Evolutionary conservation across 192 early-diverging fungal species (phyloP).

Genomic region (Rhizophlyctis rosea): DNA sequence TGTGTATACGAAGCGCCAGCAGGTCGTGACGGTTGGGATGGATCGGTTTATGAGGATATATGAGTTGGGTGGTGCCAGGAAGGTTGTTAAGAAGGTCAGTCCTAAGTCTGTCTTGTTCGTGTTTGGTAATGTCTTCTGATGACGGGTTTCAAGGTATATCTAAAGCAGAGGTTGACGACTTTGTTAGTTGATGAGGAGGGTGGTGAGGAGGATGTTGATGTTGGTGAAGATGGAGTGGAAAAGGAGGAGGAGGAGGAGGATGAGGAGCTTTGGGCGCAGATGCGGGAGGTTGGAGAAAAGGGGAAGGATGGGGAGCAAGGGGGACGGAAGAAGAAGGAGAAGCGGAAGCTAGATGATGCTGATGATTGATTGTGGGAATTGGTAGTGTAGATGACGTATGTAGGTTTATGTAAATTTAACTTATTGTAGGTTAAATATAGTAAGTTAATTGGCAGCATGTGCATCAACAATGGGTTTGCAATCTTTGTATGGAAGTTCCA

Average conservation of each 20-base stretch:
- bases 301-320: background rate
- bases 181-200: slow-evolving; percentile 62
- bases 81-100: slow-evolving; percentile 24
- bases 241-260: slow-evolving; percentile 45
- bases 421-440: background rate
- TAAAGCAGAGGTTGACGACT: slow-evolving; percentile 71
- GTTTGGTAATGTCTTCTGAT: slow-evolving; percentile 3
- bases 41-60: slow-evolving; percentile 79
- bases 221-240: background rate
- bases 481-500: background rate
- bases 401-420: background rate
- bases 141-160: slow-evolving; percentile 59
- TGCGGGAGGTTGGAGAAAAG: slow-evolving; percentile 29
- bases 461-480: background rate
- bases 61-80: slow-evolving; percentile 47
- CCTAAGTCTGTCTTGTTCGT: slow-evolving; percentile 21
- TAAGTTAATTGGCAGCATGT: background rate
- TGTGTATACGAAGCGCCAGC: background rate
- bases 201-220: slow-evolving; percentile 33
- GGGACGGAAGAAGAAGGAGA: background rate
- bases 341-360: background rate
- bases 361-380: background rate
- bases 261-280: slow-evolving; percentile 65
- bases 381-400: background rate
- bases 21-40: slow-evolving; percentile 61